Percentiles rank a stretch among this genome's conserved stretches.
phyloP scores from a whole-genome alignment of 2,329 filamentous ascomycete species.

The Verticillium longisporum region DNA sequence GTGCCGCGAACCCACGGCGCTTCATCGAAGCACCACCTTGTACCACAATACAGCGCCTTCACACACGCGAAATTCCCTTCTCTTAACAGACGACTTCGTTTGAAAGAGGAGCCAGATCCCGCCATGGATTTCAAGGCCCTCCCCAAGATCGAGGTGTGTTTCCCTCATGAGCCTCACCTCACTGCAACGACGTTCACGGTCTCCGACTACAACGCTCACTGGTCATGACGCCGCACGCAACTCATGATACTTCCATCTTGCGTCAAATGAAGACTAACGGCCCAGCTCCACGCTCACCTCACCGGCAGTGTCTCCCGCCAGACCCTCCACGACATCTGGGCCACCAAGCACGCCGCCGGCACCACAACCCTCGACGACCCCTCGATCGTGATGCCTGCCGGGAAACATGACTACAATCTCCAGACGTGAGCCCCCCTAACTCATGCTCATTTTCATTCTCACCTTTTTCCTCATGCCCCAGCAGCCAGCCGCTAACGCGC shows the following conservation, averaged over 20 bases:
- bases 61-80: not conserved
- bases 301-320: conserved; percentile 69
- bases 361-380: conserved; percentile 59
- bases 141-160: conserved; percentile 46
- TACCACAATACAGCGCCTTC: not conserved
- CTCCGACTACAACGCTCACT: conserved; percentile 8
- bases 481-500: not conserved
- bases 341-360: conserved; percentile 45
- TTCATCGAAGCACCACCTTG: too few species aligned
- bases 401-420: conserved; percentile 66
- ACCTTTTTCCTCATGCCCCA: too few species aligned
- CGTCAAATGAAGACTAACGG: conserved; percentile 8
- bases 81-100: too few species aligned
- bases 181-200: not conserved
- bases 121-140: conserved; percentile 39
- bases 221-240: not conserved
- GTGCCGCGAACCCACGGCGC: not conserved
- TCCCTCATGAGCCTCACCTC: not conserved
- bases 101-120: too few species aligned
- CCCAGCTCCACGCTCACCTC: conserved; percentile 71
- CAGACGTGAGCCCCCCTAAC: conserved; percentile 42
- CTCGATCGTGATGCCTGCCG: conserved; percentile 58
- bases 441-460: not conserved
- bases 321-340: conserved; percentile 70
- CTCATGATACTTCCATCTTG: not conserved